A percentile compares a stretch with the other conserved stretches of the same genome.
Conservation (phyloP, 306 rosid species). For the Vachellia collinsii region DNA sequence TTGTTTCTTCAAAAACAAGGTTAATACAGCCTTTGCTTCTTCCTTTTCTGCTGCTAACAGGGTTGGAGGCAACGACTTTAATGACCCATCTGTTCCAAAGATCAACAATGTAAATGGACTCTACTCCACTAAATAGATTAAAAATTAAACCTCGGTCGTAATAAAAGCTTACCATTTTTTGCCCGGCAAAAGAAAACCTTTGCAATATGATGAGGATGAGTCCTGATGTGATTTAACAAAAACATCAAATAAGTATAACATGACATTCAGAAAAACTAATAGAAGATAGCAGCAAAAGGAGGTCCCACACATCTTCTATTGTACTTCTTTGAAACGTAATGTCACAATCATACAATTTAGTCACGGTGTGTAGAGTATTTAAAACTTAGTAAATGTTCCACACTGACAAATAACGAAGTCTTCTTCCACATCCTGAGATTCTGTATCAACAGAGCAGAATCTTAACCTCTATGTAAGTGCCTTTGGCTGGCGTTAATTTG, state of each 20-base stretch:
- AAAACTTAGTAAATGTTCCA: slow-evolving; percentile 22
- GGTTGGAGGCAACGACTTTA: slow-evolving; percentile 56
- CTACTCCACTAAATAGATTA: slow-evolving; percentile 7
- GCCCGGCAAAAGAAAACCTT: slow-evolving; percentile 62
- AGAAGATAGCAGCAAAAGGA: not conserved
- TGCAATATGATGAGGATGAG: slow-evolving; percentile 50
- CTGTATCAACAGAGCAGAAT: not conserved
- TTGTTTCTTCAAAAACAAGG: slow-evolving; percentile 81
- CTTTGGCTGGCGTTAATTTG: not conserved
- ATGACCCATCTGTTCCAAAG: slow-evolving; percentile 56
- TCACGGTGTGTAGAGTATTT: not conserved
- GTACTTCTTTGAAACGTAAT: not conserved
- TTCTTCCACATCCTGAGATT: not conserved
- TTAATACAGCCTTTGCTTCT: slow-evolving; percentile 89
- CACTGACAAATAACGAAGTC: not conserved
- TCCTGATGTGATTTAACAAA: slow-evolving; percentile 50
- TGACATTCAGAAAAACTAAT: not conserved
- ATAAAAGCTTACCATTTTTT: slow-evolving; percentile 59
- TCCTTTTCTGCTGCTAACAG: slow-evolving; percentile 89
- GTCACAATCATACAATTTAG: not conserved
- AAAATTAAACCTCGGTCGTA: slow-evolving; percentile 28
- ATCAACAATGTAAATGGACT: not conserved
- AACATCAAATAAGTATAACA: not conserved
- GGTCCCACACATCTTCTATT: not conserved
- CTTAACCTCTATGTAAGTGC: not conserved